Percentiles rank a stretch among this genome's conserved stretches.
Evolutionary conservation across 2,329 filamentous ascomycete species (phyloP).

Genomic region (Periglandula ipomoeae): DNA sequence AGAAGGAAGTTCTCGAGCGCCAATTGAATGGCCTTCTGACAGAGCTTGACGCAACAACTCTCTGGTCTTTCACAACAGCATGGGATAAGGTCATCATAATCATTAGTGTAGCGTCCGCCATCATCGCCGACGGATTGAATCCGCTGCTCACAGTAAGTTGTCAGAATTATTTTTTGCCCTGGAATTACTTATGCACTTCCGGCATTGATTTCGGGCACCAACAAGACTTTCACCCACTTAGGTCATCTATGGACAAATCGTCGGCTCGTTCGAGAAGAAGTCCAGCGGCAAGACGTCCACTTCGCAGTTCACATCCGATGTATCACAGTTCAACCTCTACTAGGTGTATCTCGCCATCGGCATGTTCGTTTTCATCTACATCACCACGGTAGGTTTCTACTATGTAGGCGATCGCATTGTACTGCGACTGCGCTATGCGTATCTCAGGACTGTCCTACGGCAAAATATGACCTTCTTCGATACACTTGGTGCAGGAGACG

Average conservation of each 20-base stretch:
- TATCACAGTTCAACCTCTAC: neutral
- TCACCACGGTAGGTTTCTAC: constrained; percentile 4
- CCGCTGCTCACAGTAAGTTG: neutral
- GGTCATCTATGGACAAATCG: neutral
- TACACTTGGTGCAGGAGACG: constrained; percentile 1
- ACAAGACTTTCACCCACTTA: too few relatives aligned
- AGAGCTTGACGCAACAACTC: neutral
- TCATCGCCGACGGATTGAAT: neutral
- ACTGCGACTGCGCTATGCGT: neutral
- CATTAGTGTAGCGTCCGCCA: neutral
- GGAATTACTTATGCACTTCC: too few relatives aligned
- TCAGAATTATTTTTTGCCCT: neutral
- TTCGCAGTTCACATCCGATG: neutral
- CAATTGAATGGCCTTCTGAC: neutral
- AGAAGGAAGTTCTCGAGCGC: neutral
- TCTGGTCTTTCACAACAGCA: neutral
- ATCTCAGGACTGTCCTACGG: constrained; percentile 4
- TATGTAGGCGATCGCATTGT: constrained; percentile 4
- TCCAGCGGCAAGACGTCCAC: neutral
- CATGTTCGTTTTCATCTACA: constrained; percentile 1
- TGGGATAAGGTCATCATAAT: neutral
- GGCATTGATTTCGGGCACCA: too few relatives aligned
- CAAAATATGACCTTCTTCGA: constrained; percentile 9
- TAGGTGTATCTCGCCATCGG: constrained; percentile 8
- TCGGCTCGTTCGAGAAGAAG: neutral